Evolutionary conservation across 768 basidiomycete species (phyloP), one percentile per base, ranked within the genome.

Genomic region (Mycena maculata): DNA sequence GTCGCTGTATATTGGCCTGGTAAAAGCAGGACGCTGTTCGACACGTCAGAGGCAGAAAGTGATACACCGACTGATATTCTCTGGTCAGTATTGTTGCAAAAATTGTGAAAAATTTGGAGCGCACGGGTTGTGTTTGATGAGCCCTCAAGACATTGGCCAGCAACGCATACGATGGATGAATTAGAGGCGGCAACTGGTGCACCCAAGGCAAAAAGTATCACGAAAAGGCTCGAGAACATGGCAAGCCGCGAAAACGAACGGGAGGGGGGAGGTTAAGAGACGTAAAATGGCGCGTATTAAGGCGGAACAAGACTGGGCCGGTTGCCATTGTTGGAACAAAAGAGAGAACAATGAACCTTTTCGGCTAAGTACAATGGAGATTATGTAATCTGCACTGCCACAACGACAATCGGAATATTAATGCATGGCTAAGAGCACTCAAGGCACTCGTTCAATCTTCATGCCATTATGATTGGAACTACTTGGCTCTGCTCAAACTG

Each of bases 141-240:
- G 63, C 93, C 93, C 77, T 93, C 85, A 62, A 94, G 80, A 83
- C 93, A 94, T 91, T 95, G 92, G 72, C 93, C 93, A 76, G 93
- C 91, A 92, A 92, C 82, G 84, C 93, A 94, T 67, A 95, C 83
- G 62, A 94, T 88, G 73, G 83, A 80, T 39, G 89, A 68, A 56
- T 68, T 68, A 36, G 61, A 68, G 25, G 67, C 67, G 48, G 47
- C 76, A 75, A 76, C 81, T 76, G 73, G 75, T 68, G 75, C 76
- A 68, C 72, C 65, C 56, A 80, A 72, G 69, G 74, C 63, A 68
- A 80, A 55, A 63, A 70, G 75, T 66, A 80, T 58, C 72, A 76
- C 66, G 69, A 82, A 71, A 70, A 80, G 70, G 69, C 67, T 72
- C 71, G 76, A 76, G 68, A 82, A 75, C 82, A 84, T 83, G 36